Conservation (phyloP, 1,284 basidiomycete genomes). For the Heimioporus punctisporus region DNA sequence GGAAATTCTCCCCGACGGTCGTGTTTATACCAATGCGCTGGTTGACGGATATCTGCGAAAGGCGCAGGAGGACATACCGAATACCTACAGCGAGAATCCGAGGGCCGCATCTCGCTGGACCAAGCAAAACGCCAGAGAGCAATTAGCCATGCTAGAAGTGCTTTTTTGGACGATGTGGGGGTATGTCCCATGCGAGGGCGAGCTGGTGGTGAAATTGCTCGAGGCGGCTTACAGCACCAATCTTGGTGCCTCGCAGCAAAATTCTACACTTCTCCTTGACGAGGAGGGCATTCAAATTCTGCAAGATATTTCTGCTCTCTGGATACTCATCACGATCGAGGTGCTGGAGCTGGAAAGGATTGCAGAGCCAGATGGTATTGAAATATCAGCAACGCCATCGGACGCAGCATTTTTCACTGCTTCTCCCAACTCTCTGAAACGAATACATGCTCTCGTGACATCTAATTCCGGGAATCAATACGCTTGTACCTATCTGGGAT, state of each 20-base stretch:
- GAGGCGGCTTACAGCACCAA: slow-evolving; percentile 66
- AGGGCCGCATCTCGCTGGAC: slow-evolving; percentile 71
- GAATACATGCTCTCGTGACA: slow-evolving; percentile 68
- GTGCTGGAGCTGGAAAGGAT: slow-evolving; percentile 81
- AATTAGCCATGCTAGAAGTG: slow-evolving; percentile 80
- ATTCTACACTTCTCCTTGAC: slow-evolving; percentile 71
- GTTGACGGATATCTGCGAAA: slow-evolving; percentile 61
- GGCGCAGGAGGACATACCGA: slow-evolving; percentile 55
- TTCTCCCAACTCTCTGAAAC: slow-evolving; percentile 55
- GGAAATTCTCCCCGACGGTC: slow-evolving; percentile 61
- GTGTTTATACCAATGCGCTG: slow-evolving; percentile 56
- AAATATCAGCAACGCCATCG: slow-evolving; percentile 50
- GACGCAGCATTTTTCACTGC: slow-evolving; percentile 56
- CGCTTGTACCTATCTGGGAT: slow-evolving; percentile 72
- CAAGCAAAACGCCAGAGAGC: slow-evolving; percentile 80
- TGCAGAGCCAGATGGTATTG: slow-evolving; percentile 53
- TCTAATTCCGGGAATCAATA: slow-evolving; percentile 58
- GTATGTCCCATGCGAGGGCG: slow-evolving; percentile 67
- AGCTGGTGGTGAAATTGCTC: slow-evolving; percentile 63
- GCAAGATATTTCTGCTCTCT: slow-evolving; percentile 71
- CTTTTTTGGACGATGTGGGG: slow-evolving; percentile 88
- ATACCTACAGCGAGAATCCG: slow-evolving; percentile 52
- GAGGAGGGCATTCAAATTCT: slow-evolving; percentile 68
- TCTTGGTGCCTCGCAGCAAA: slow-evolving; percentile 69
- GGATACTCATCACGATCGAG: slow-evolving; percentile 80